Base-by-base conservation (phyloP, 2,329 filamentous ascomycete species). In the Curvularia hawaiiensis region DNA sequence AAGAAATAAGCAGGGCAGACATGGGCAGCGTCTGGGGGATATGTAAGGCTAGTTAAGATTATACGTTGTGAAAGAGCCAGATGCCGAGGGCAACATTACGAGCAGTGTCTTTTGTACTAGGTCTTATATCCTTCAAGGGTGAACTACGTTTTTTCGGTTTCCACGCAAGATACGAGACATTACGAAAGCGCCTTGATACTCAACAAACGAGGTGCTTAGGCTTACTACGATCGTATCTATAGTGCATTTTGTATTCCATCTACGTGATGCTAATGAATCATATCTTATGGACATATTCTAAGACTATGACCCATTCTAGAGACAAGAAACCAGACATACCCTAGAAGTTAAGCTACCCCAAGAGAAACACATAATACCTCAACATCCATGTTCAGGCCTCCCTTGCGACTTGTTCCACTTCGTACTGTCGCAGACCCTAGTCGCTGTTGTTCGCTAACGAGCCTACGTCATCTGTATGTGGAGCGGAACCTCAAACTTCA, bases 1-100 rank as follows among this genome's bases (percentile, higher is more conserved):
- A 80, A 83, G 56, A 61, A 58, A 47, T 59, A 62, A 55, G 56
- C 5, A 62, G 31, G 30, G 5, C 30, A 4, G 11, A 28, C 10
- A 28, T 18, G 50, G 18, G 40, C 22, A 41, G 43, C 8, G 24
- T 9, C 28, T 26, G 24, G 26, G 41, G 35, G 12, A 22, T 33
- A 33, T 24, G 40, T 33, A 40, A 18, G 43, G 44, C 31, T 50
- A 46, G 26, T 45, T 16, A 35, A 11, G 16, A 31, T 6, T 16
- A 41, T 31, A 20, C 26, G 11, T 20, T 52, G 24, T 38, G 18
- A 40, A 52, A 35, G 31, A 31, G 22, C 43, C 28, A 24, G 30
- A n/a, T 16, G 20, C 28, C 18, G 22, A 39, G 22, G 18, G 39
- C 38, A 30, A 22, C 18, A 47, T 46, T 46, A 12, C 28, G 38